Base-by-base conservation (phyloP, 2,329 filamentous ascomycete species). In the Purpureocillium lavendulum region DNA sequence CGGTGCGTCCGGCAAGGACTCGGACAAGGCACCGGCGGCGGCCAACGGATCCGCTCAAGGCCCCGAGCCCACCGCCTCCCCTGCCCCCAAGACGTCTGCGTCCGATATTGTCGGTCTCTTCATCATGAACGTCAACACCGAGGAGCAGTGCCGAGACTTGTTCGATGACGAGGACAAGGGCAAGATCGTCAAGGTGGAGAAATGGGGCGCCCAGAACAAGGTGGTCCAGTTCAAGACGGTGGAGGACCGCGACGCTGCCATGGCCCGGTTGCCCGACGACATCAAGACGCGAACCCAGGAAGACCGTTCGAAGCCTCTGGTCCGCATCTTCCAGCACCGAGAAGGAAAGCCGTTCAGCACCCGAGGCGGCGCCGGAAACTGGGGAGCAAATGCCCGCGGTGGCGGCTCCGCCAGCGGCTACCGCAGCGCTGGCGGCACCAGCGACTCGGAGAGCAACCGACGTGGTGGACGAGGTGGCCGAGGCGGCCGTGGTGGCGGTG, bases 61-160 rank as follows among this genome's bases (percentile, higher is more conserved):
- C 11, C 59, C 71, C 4, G 75, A 78, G 34, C 64, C 73, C 11
- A 62, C 67, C 3, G 62, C 71, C n/a, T 77, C 77, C 2, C 73
- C 77, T 13, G 73, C 74, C 7, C 66, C 73, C 21, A 82, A 85
- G 57, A 74, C 66, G 29, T 56, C 70, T 33, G 65, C 73, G 14
- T 74, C 87, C 54, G 78, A 75, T 49, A 87, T 83, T 50, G 82
- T 87, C 53, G 90, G 86, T 36, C 75, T 98, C 15, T 98, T 96
- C 61, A 81, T 98, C 44, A 86, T 85, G 66, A 89, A 89, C 54
- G 80, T 89, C 16, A 85, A 81, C 52, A 84, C 77, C 39, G 86
- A 90, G 48, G 86, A 95, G 26, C 85, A 89, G 44, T 83, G 87
- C 30, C 82, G 83, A 41, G 81, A 86, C 28, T 71, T 95, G 17